Evolutionary conservation across 1,284 basidiomycete genomes (phyloP), one percentile per base, ranked within the genome.

Genomic region (Rhodotorula sp.): DNA sequence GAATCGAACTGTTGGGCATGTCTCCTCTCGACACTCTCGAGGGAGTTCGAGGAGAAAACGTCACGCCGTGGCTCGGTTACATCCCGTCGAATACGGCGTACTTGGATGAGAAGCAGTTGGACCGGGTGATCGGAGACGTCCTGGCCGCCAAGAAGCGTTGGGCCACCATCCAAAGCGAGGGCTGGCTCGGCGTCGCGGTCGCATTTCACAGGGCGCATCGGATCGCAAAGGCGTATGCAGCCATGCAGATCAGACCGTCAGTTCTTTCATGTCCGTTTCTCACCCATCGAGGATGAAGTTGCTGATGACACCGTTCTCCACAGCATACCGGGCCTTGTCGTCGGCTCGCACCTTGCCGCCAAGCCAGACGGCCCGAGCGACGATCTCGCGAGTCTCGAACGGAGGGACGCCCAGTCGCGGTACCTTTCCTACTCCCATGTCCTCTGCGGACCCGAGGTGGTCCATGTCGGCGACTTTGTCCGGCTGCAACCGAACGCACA

Each of bases 171-270:
- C 57, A 66, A 48, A 26, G 15, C 2, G 57, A 65, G 26, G 66
- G 66, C 1, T 63, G 66, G 66, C n/a, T 22, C 0, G 55, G 55
- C 10, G 68, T 73, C 37, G 60, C 59, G 15, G 45, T 53, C 24
- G 58, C 67, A 7, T 74, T 69, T 56, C 55, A 60, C 26, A 37
- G 42, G 62, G 72, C 67, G 26, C 46, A 67, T 15, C 61, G 67
- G 12, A 64, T 66, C 30, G 72, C 46, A 30, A 68, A 69, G 56
- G 68, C 64, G 22, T 68, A 65, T 42, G 64, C 67, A 1, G 57
- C 67, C 7, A 71, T 74, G 20, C 69, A 71, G 48, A 37, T 67
- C 29, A 29, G 72, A n/a, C 66, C 72, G 71, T 70, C 24, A 54
- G 71, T 66, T n/a, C 7, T n/a, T n/a, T 6, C 12, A 6, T 57